phyloP scores from a whole-genome alignment of 805 yeast species.

The Kodamaea laetipori region DNA sequence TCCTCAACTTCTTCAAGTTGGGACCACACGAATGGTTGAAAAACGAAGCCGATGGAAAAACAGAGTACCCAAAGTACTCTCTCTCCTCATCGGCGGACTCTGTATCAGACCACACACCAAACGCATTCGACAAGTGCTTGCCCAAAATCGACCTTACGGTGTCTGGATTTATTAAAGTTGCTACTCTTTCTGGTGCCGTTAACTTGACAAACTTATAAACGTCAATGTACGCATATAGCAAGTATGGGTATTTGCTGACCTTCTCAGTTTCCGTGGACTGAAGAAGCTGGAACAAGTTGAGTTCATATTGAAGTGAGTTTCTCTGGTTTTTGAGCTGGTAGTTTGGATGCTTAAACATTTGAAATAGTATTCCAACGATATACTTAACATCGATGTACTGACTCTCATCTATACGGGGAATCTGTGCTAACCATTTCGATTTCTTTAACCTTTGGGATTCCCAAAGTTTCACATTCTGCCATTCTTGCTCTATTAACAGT shows the following conservation, averaged over 20 bases:
- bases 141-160: conserved; percentile 53
- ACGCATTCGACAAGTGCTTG: conserved; percentile 64
- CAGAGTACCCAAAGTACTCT: conserved; percentile 61
- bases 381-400: conserved; percentile 56
- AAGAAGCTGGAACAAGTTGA: conserved; percentile 38
- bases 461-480: conserved; percentile 45
- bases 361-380: conserved; percentile 41
- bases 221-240: conserved; percentile 48
- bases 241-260: conserved; percentile 46
- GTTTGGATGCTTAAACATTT: conserved; percentile 21
- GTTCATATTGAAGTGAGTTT: conserved; percentile 19
- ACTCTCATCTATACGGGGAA: conserved; percentile 51
- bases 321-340: conserved; percentile 11
- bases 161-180: conserved; percentile 38
- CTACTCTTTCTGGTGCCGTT: conserved; percentile 33
- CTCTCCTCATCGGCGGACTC: conserved; percentile 42
- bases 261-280: conserved; percentile 57
- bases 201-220: conserved; percentile 51
- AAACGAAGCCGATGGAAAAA: conserved; percentile 64
- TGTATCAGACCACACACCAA: conserved; percentile 62
- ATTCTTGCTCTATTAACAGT: conserved; percentile 25
- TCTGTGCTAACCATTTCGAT: conserved; percentile 16
- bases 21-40: conserved; percentile 70
- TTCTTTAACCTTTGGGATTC: conserved; percentile 21
- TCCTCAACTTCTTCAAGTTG: conserved; percentile 51